Conservation (phyloP, 2,329 filamentous ascomycete species). For the Juglanconis oblonga region DNA sequence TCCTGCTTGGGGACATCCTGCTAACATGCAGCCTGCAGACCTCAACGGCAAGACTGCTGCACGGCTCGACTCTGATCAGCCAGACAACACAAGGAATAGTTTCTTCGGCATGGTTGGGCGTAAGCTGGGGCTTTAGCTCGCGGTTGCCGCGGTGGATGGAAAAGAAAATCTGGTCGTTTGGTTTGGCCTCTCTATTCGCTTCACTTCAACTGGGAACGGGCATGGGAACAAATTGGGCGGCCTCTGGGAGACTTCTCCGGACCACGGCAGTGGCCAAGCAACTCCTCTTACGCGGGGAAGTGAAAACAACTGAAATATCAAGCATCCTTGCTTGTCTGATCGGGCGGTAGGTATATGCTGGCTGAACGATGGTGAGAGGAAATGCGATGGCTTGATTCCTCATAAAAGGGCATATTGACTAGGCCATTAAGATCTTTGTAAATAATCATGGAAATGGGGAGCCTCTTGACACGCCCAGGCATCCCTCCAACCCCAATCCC, state of each 20-base stretch:
- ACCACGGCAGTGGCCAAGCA: background rate
- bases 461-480: background rate
- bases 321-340: background rate
- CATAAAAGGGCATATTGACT: background rate
- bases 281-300: background rate
- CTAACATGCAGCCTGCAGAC: conserved; percentile 3
- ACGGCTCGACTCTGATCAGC: background rate
- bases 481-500: conserved; percentile 1
- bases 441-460: background rate
- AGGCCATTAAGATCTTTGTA: background rate
- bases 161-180: background rate
- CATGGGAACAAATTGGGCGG: background rate
- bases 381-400: background rate
- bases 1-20: background rate
- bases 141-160: background rate
- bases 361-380: background rate
- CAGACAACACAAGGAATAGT: background rate
- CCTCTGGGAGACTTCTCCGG: background rate
- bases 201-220: background rate
- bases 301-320: background rate
- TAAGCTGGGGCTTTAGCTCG: conserved; percentile 6
- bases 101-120: conserved; percentile 15
- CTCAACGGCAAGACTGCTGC: background rate
- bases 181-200: background rate
- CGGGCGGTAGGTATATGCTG: background rate